Percentiles rank a stretch among this genome's conserved stretches.
phyloP scores from a whole-genome alignment of 352 stramenopile genomes.

The Phytophthora rubi region DNA sequence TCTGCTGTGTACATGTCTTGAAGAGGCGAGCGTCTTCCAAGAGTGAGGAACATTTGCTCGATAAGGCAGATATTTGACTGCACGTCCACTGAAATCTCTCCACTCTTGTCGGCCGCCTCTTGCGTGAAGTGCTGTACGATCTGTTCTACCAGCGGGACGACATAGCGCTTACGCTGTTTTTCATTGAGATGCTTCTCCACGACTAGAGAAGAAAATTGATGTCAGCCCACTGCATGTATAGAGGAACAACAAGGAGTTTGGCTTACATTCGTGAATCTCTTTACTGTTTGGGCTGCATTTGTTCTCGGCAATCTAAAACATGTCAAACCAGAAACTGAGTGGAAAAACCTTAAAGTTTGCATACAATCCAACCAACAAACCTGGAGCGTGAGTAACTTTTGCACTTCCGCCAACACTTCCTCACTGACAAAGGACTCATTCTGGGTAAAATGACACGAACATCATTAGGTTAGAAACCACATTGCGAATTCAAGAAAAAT shows the following conservation, averaged over 20 bases:
- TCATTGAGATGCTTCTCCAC: constrained; percentile 45
- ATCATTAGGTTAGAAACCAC: too few relatives aligned
- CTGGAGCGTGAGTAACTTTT: constrained; percentile 47
- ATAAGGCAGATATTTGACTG: constrained; percentile 74
- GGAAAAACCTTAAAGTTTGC: too few relatives aligned
- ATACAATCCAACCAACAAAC: constrained; percentile 15
- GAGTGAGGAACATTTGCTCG: constrained; percentile 63
- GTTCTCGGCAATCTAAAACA: constrained; percentile 52
- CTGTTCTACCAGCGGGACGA: constrained; percentile 48
- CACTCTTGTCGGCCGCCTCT: constrained; percentile 31
- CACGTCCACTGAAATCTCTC: constrained; percentile 64
- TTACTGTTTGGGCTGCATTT: constrained; percentile 56
- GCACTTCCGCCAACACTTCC: constrained; percentile 32
- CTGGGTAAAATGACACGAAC: constrained; percentile 16
- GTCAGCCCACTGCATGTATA: background rate
- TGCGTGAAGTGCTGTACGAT: constrained; percentile 45
- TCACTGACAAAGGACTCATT: constrained; percentile 40
- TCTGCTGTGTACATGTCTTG: constrained; percentile 82
- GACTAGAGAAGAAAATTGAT: constrained; percentile 26
- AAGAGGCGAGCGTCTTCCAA: constrained; percentile 65
- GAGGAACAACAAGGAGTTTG: background rate
- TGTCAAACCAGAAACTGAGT: too few relatives aligned
- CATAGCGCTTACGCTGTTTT: constrained; percentile 41
- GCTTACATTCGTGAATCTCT: constrained; percentile 66
- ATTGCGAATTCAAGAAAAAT: background rate